phyloP scores from a whole-genome alignment of 148 eudicot species.

The Gaultheria prostrata region DNA sequence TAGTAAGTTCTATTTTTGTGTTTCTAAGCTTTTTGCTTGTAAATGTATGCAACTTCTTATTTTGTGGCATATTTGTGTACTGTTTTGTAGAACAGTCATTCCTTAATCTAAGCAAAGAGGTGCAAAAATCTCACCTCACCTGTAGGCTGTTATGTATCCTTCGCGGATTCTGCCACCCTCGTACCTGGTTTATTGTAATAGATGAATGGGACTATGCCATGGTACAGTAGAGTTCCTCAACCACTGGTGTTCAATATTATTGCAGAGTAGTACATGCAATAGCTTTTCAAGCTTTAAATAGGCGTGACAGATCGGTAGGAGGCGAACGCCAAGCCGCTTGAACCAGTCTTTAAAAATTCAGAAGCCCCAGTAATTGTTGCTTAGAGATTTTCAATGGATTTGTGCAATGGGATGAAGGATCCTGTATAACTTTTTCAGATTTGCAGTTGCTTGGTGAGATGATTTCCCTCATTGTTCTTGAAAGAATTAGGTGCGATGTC shows the following conservation, averaged over 20 bases:
- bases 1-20: background rate
- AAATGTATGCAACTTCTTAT: background rate
- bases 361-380: background rate
- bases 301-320: background rate
- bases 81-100: background rate
- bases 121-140: background rate
- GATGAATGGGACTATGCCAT: background rate
- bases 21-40: background rate
- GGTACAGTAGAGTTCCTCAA: background rate
- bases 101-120: background rate
- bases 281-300: background rate
- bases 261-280: background rate
- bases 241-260: background rate
- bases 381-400: background rate
- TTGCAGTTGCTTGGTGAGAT: too few relatives aligned
- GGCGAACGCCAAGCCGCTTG: background rate
- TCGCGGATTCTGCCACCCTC: background rate
- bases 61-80: background rate
- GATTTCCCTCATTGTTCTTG: background rate
- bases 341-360: background rate
- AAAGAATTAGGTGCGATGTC: too few relatives aligned
- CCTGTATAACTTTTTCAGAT: background rate
- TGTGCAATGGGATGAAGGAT: background rate
- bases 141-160: background rate
- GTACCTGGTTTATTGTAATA: background rate